These are phyloP conservation scores for Delonix regia DNA, from an alignment of 306 rosid species.

Conservation along the genomic window DNA sequence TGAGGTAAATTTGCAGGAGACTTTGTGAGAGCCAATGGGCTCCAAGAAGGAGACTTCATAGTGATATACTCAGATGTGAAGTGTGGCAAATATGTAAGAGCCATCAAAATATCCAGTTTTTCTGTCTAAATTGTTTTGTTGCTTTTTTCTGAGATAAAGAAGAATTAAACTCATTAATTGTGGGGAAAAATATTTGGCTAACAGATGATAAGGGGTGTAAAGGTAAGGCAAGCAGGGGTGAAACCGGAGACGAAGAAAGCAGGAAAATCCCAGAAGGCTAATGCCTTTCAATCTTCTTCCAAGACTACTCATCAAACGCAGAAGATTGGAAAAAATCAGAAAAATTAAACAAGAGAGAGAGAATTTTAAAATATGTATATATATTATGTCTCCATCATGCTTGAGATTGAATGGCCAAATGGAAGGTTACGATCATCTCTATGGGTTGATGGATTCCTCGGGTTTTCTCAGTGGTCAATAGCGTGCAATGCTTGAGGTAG, in stretches of 20 bases:
- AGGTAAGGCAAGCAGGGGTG: background rate
- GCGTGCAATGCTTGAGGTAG: too few relatives aligned
- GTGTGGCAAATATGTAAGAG: slow-evolving; percentile 9
- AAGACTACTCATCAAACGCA: background rate
- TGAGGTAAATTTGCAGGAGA: background rate
- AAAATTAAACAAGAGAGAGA: background rate
- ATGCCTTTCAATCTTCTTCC: background rate
- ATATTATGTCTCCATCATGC: background rate
- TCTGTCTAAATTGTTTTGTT: too few relatives aligned
- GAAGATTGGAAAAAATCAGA: background rate
- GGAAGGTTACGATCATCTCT: background rate
- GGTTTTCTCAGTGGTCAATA: background rate
- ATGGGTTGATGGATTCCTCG: background rate
- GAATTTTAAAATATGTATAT: background rate
- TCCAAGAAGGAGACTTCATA: slow-evolving; percentile 26
- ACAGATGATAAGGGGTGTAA: slow-evolving; percentile 18
- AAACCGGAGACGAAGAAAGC: background rate
- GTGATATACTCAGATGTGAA: slow-evolving; percentile 15
- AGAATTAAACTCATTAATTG: background rate
- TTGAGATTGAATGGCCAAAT: background rate
- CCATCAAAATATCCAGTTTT: background rate
- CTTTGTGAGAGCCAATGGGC: slow-evolving; percentile 16
- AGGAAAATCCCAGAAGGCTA: background rate
- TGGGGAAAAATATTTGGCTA: too few relatives aligned
- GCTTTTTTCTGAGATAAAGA: too few relatives aligned